Base-by-base conservation (phyloP, 2,329 filamentous ascomycete species). In the Pseudocercospora fijiensis region DNA sequence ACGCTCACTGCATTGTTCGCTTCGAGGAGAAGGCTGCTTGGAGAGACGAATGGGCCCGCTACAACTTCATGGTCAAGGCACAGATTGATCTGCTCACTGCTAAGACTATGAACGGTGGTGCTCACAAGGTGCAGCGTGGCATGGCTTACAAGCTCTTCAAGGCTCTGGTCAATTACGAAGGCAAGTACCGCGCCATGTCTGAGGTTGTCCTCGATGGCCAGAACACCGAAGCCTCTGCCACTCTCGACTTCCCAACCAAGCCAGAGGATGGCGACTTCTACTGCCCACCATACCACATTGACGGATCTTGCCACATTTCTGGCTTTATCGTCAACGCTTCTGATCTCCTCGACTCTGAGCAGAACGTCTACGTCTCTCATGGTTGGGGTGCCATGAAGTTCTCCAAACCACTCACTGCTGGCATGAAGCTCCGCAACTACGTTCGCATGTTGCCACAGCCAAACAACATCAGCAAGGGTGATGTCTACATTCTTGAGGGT, bases 61-160 rank as follows among this genome's bases (percentile, higher is more conserved):
- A 85, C 68, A 83, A 84, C 69, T 91, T 79, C 76, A 83, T 83
- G 81, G 81, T 83, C 57, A 80, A 83, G 73, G 78, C 78, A 56
- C 81, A 83, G 73, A 79, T 83, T 62, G 80, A 92, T 73, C 81
- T 92, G 37, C 86, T 94, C 73, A 85, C 86, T 71, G 82, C 85
- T 66, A 88, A 86, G 64, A 88, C 89, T 61, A 79, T 85, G 70
- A 82, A 81, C 33, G 89, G 89, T 43, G 83, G 85, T 61, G 88
- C 89, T 27, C 89, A 90, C 74, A 89, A 90, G 78, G 85, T 92
- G 66, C 85, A 89, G 57, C 86, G 89, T 26, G 89, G 89, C 33
- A 85, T 92, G 79, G 88, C 89, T 13, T 95, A 95, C 83, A 93
- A 92, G 78, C 83, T 89, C 58, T 86, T 86, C 78, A 83, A 83